Base-by-base conservation (phyloP, 306 rosid genomes). In the Dryas alaskensis region DNA sequence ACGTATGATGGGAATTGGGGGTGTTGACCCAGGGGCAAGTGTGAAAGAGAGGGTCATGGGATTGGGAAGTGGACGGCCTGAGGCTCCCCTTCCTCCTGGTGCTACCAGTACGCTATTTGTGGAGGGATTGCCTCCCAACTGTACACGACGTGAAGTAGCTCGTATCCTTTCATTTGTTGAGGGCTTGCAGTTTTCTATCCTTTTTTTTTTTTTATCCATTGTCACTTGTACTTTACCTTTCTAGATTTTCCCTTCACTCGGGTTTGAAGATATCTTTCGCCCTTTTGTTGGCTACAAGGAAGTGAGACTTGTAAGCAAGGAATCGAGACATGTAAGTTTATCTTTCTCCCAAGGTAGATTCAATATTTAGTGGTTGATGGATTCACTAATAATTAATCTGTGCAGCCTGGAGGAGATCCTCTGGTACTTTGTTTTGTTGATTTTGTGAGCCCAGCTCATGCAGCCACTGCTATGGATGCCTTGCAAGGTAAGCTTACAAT, bases 201-300 rank as follows among this genome's bases (percentile, higher is more conserved):
- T 54, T 52, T 44, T 8, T n/a, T 45, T 27, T 27, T 31, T 31
- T 31, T 31, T 1, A 31, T 31, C 3, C 37, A 5, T 72, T 43
- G 13, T 75, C 68, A 42, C 6, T 69, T 67, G 67, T 19, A 42
- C 51, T 79, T 78, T 52, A 69, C 75, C 69, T 11, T 14, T 63
- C 17, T 67, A 70, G 82, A 81, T 27, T 82, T 69, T n/a, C 70
- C 86, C 88, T 88, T 89, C 75, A 88, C 90, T 77, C 57, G 19
- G 45, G 43, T 71, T 47, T 51, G 31, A 73, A 93, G 98, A 93
- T 82, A 93, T 93, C 52, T 93, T 93, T 78, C 96, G 98, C 79
- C 98, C 98, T 63, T 93, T 93, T 77, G 98, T 93, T 77, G 98
- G 98, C 75, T 93, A 93, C 90, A 93, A 87, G 85, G 98, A 93